Percentiles rank a stretch among this genome's conserved stretches.
These are phyloP conservation scores for Neurospora sp. DNA, from an alignment of 495 filamentous ascomycete species.

Conservation along the genomic window DNA sequence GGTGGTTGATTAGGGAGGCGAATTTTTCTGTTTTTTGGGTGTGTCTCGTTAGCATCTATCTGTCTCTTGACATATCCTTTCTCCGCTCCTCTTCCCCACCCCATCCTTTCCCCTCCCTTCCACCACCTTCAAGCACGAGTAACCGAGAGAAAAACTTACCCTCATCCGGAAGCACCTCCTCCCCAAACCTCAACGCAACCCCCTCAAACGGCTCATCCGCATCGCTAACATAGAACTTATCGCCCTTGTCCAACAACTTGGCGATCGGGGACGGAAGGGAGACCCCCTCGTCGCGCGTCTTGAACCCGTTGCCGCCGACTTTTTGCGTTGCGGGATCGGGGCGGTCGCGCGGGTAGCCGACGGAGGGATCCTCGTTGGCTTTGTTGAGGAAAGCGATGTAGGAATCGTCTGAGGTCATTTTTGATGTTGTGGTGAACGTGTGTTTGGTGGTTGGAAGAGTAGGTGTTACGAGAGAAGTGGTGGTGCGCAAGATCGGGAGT, in stretches of 20 bases:
- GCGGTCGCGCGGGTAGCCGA: slow-evolving; percentile 19
- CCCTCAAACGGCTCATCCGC: slow-evolving; percentile 77
- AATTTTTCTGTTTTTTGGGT: slow-evolving; percentile 41
- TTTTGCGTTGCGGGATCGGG: not conserved
- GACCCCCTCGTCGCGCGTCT: slow-evolving; percentile 41
- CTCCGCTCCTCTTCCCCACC: not conserved
- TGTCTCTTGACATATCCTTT: slow-evolving; percentile 8
- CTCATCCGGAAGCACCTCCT: slow-evolving; percentile 48
- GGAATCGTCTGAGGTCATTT: slow-evolving; percentile 68
- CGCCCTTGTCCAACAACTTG: slow-evolving; percentile 29
- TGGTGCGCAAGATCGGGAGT: not conserved
- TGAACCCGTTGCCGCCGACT: slow-evolving; percentile 20
- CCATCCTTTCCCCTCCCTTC: not conserved
- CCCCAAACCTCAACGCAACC: slow-evolving; percentile 56
- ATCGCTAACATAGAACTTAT: slow-evolving; percentile 65
- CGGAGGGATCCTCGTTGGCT: slow-evolving; percentile 60
- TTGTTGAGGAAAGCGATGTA: slow-evolving; percentile 78
- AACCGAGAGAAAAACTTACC: slow-evolving; percentile 31
- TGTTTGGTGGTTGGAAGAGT: not conserved
- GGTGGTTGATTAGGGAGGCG: slow-evolving; percentile 45
- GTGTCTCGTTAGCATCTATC: not conserved
- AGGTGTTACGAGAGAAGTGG: too few species aligned
- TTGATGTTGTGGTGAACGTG: slow-evolving; percentile 4
- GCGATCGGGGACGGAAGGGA: slow-evolving; percentile 48
- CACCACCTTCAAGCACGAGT: not conserved